Conservation (phyloP, 371 early-diverging fungal genomes). For the Modicella reniformis region DNA sequence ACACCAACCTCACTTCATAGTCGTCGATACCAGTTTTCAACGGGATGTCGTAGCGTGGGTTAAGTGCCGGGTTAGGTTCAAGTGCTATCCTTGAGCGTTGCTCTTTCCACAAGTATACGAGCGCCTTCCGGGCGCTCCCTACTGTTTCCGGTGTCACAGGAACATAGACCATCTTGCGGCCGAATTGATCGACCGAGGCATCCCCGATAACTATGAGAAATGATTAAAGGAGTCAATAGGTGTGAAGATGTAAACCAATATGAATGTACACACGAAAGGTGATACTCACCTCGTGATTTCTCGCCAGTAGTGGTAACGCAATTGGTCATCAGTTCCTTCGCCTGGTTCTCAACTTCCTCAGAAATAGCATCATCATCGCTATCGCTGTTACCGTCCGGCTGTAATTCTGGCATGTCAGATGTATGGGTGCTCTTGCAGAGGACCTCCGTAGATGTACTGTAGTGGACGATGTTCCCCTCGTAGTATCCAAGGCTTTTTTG, state of each 20-base stretch:
- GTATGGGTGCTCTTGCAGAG: too few species aligned
- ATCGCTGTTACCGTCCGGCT: too few species aligned
- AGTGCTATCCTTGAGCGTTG: neutral
- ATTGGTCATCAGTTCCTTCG: too few species aligned
- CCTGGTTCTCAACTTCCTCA: too few species aligned
- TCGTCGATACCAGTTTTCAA: constrained; percentile 4
- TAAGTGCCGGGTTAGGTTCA: constrained; percentile 18
- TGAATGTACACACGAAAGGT: too few species aligned
- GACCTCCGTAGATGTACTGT: too few species aligned
- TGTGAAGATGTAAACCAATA: neutral
- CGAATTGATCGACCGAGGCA: neutral
- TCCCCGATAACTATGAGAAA: neutral
- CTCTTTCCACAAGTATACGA: constrained; percentile 1
- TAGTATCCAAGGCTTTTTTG: too few species aligned
- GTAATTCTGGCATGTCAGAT: too few species aligned
- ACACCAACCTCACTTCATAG: constrained; percentile 10
- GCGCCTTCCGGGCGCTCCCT: neutral
- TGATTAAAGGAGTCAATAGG: neutral
- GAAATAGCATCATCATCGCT: too few species aligned
- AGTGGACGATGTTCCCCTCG: too few species aligned
- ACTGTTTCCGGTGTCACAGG: neutral
- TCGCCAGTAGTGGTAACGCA: too few species aligned
- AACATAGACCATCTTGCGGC: neutral
- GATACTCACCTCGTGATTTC: too few species aligned
- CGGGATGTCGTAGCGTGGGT: constrained; percentile 15